A percentile compares a stretch with the other conserved stretches of the same genome.
Conservation (phyloP, 441 rosid species). For the California macrophylla region DNA sequence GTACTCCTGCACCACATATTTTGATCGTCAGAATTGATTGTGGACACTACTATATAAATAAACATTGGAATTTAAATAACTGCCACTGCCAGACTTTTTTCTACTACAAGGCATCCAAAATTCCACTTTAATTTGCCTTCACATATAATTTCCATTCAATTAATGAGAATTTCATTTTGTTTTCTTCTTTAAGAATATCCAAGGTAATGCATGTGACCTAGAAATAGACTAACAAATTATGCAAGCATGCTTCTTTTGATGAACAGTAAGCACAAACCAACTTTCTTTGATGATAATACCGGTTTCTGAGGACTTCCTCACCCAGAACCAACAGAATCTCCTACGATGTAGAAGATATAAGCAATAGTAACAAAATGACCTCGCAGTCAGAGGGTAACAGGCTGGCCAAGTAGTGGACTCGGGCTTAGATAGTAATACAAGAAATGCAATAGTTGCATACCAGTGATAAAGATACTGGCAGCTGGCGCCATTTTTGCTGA, state of each 20-base stretch:
- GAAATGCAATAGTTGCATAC: constrained; percentile 23
- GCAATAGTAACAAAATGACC: background rate
- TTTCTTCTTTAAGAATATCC: background rate
- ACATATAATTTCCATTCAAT: background rate
- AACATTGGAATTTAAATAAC: background rate
- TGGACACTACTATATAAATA: background rate
- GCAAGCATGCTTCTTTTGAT: background rate
- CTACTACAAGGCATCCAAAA: background rate
- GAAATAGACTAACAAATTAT: background rate
- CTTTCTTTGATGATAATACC: background rate
- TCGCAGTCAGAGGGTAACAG: background rate
- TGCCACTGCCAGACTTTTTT: no score
- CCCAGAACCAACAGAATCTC: background rate
- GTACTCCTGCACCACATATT: constrained; percentile 43
- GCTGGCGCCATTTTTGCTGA: constrained; percentile 93
- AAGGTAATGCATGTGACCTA: background rate
- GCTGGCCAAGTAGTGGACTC: background rate
- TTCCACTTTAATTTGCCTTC: background rate
- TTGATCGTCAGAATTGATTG: background rate
- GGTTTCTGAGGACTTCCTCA: background rate
- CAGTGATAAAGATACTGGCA: constrained; percentile 59
- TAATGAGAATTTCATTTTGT: background rate
- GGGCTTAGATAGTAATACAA: background rate
- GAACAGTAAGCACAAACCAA: background rate
- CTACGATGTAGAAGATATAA: background rate